Evolutionary conservation across 2,329 filamentous ascomycete species (phyloP).

Genomic region (Periconia macrospinosa): DNA sequence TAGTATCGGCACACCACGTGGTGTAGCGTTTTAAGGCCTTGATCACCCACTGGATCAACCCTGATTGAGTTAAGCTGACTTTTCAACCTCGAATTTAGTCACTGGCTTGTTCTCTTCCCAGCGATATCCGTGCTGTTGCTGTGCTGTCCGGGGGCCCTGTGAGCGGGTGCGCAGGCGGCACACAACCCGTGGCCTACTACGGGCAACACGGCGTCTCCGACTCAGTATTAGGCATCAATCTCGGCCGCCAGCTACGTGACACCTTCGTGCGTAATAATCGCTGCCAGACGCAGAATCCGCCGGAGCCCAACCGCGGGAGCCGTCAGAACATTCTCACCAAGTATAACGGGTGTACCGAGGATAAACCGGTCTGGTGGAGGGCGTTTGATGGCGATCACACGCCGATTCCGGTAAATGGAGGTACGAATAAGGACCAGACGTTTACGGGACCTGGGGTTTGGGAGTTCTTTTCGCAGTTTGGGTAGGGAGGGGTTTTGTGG

Average conservation of each 20-base stretch:
- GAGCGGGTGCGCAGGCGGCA: constrained; percentile 27
- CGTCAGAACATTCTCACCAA: constrained; percentile 3
- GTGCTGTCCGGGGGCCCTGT: constrained; percentile 7
- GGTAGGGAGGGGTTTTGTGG: not conserved
- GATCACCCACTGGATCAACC: too few species aligned
- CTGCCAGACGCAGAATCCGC: constrained; percentile 18
- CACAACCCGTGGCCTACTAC: constrained; percentile 41
- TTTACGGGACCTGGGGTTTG: constrained; percentile 26
- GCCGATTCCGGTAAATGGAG: constrained; percentile 13
- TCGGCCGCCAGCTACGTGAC: constrained; percentile 38
- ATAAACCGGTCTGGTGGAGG: constrained; percentile 35
- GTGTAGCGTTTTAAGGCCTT: too few species aligned
- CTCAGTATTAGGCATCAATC: constrained; percentile 34
- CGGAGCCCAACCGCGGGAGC: constrained; percentile 14
- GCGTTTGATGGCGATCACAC: constrained; percentile 4
- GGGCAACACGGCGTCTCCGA: constrained; percentile 43
- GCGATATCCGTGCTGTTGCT: constrained; percentile 44
- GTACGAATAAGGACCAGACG: constrained; percentile 21
- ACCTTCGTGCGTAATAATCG: constrained; percentile 41
- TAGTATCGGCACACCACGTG: too few species aligned
- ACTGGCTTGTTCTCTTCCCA: constrained; percentile 46
- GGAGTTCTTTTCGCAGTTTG: constrained; percentile 28
- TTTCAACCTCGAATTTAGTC: too few species aligned
- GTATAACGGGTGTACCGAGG: constrained; percentile 23
- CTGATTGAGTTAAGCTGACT: too few species aligned